Conservation (phyloP, 1,139 yeast genomes). For the Sugiyamaella xylanicola region DNA sequence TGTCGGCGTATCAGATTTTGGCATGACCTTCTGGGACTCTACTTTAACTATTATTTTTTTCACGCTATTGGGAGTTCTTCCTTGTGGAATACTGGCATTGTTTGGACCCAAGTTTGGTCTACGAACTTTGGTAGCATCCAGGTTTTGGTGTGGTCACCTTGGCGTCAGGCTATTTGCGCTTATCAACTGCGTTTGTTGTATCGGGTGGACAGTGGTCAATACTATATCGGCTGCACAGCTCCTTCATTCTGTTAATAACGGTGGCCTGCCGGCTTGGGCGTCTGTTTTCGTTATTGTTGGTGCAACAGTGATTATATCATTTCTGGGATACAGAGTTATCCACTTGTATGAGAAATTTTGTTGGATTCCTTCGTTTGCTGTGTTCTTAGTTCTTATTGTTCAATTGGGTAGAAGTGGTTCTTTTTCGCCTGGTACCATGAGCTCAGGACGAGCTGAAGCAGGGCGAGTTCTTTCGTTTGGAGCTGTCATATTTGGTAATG, state of each 20-base stretch:
- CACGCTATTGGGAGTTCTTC: conserved; percentile 66
- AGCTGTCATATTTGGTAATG: conserved; percentile 81
- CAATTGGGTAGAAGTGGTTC: conserved; percentile 67
- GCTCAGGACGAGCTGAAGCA: conserved; percentile 53
- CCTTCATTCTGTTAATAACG: conserved; percentile 70
- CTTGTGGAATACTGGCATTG: conserved; percentile 79
- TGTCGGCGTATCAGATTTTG: conserved; percentile 59
- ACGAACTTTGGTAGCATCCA: conserved; percentile 81
- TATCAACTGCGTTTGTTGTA: conserved; percentile 79
- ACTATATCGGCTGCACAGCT: conserved; percentile 88
- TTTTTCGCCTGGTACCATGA: conserved; percentile 53
- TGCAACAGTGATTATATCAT: conserved; percentile 69
- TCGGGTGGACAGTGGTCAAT: conserved; percentile 95
- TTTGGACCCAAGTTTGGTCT: conserved; percentile 86
- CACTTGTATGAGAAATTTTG: conserved; percentile 82
- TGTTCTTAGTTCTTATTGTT: conserved; percentile 75
- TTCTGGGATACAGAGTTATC: conserved; percentile 82
- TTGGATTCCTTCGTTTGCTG: conserved; percentile 79
- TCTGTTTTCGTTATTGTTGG: conserved; percentile 76
- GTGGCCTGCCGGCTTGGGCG: conserved; percentile 82
- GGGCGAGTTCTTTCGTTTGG: conserved; percentile 83
- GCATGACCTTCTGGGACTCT: conserved; percentile 67
- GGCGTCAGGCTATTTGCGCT: conserved; percentile 78
- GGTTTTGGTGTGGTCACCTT: conserved; percentile 73
- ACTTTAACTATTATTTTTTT: conserved; percentile 68